Conservation (phyloP, 2,329 filamentous ascomycete species). For the Ophiostoma himal-ulmi region DNA sequence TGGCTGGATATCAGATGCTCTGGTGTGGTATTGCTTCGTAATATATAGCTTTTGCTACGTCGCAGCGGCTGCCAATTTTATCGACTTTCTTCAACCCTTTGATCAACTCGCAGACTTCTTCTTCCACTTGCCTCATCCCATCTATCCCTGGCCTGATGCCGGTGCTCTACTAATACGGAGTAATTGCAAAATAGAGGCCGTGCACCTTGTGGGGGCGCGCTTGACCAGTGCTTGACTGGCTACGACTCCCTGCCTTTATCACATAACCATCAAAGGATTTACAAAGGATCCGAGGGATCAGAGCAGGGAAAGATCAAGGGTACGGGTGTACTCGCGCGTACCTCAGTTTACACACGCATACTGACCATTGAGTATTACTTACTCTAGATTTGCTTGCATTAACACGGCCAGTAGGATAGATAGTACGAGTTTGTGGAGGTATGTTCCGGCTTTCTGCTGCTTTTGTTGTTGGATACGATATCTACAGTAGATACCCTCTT, state of each 20-base stretch:
- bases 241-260: not conserved
- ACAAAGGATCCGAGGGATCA: not conserved
- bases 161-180: not conserved
- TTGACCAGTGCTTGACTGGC: not conserved
- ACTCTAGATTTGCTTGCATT: not conserved
- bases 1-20: constrained; percentile 7
- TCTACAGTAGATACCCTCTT: not conserved
- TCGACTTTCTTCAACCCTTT: not conserved
- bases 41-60: not conserved
- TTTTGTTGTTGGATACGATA: not conserved
- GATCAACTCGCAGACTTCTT: not conserved
- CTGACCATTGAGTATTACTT: not conserved
- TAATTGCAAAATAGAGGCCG: not conserved
- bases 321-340: not conserved
- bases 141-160: not conserved
- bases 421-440: not conserved
- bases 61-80: not conserved
- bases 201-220: not conserved
- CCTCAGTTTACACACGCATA: not conserved
- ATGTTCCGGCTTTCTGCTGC: not conserved
- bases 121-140: not conserved
- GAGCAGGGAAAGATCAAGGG: not conserved
- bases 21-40: not conserved
- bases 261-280: too few relatives aligned
- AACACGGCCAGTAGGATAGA: not conserved